Percentiles rank a stretch among this genome's conserved stretches.
phyloP scores from a whole-genome alignment of 2,329 filamentous ascomycete species.

The Xylariaceae sp. region DNA sequence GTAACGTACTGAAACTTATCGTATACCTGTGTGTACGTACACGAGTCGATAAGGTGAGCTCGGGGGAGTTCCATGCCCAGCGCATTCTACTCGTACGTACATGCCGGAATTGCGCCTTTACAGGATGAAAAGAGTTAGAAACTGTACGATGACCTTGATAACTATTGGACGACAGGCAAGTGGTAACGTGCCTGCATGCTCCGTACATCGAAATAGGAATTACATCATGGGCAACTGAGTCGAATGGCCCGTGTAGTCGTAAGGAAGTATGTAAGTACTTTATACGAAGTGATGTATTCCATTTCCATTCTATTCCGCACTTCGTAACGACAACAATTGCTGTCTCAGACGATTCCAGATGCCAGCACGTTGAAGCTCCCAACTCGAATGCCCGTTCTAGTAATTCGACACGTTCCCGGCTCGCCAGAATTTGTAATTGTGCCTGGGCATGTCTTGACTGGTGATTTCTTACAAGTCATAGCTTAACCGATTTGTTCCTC shows the following conservation, averaged over 20 bases:
- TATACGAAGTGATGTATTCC: no score
- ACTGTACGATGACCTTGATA: no score
- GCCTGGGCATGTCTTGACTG: background rate
- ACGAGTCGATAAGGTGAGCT: slow-evolving; percentile 2
- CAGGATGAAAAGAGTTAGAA: background rate
- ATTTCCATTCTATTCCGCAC: no score
- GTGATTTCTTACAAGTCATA: background rate
- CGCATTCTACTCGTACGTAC: slow-evolving; percentile 1
- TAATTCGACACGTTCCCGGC: background rate
- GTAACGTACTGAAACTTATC: background rate
- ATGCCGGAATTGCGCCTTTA: background rate
- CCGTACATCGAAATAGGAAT: background rate
- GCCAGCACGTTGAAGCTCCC: background rate
- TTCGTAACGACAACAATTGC: background rate
- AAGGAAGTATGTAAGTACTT: background rate
- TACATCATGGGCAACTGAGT: background rate
- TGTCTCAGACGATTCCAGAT: background rate
- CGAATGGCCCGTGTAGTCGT: background rate
- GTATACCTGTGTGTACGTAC: background rate
- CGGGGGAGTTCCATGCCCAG: slow-evolving; percentile 5
- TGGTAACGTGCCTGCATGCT: no score
- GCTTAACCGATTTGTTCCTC: background rate
- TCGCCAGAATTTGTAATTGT: background rate
- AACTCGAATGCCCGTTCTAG: background rate
- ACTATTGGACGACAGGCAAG: no score